Evolutionary conservation across 495 filamentous ascomycete genomes (phyloP).

Genomic region (Aspergillus bertholletiae): DNA sequence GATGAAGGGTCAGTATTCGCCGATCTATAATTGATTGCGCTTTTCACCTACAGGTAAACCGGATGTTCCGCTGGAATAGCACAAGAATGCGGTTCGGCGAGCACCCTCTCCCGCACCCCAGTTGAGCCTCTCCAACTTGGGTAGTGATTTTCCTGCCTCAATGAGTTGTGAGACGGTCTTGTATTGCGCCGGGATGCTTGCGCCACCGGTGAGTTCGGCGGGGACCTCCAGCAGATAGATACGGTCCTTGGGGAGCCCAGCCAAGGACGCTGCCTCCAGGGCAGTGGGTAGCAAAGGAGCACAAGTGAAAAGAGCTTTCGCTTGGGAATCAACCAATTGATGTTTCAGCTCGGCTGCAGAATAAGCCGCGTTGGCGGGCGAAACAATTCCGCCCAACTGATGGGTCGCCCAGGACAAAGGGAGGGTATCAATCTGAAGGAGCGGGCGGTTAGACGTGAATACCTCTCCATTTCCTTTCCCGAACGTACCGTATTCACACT

Average conservation of each 20-base stretch:
- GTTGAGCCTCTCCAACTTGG: constrained; percentile 58
- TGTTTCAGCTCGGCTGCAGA: constrained; percentile 70
- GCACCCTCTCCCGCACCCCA: constrained; percentile 75
- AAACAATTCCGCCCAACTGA: constrained; percentile 68
- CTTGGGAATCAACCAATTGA: constrained; percentile 72
- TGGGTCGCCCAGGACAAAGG: constrained; percentile 75
- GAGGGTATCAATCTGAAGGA: constrained; percentile 70
- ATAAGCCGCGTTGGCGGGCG: constrained; percentile 83
- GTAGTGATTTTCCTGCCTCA: constrained; percentile 57
- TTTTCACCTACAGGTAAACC: constrained; percentile 70
- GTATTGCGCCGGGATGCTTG: constrained; percentile 48
- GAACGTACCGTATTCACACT: constrained; percentile 74
- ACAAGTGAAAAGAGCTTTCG: constrained; percentile 79
- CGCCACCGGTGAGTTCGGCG: constrained; percentile 41
- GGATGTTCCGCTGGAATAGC: constrained; percentile 87
- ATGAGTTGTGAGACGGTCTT: constrained; percentile 72
- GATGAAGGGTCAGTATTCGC: neutral
- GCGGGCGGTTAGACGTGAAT: neutral
- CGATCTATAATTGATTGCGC: neutral
- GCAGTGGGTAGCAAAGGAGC: constrained; percentile 67
- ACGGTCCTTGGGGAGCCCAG: constrained; percentile 64
- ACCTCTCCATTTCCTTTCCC: neutral
- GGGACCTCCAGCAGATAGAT: constrained; percentile 75
- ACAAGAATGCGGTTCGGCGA: constrained; percentile 75
- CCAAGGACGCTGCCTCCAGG: constrained; percentile 62